Percentiles rank a stretch among this genome's conserved stretches.
Evolutionary conservation across 306 rosid genomes (phyloP).

Genomic region (Quercus engelmannii): DNA sequence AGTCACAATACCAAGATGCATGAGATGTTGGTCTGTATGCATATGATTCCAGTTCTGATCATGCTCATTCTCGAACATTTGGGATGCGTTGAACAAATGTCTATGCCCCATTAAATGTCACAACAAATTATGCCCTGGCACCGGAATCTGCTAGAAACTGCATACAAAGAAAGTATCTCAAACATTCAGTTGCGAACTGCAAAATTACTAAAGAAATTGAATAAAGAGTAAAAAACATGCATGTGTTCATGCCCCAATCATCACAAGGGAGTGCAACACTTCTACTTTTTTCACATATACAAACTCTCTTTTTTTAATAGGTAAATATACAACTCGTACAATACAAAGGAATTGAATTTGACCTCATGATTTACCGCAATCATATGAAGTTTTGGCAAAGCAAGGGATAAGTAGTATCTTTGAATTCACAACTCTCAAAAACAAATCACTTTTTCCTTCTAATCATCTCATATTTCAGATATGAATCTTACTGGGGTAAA

Average conservation of each 20-base stretch:
- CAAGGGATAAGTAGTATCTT: too few relatives aligned
- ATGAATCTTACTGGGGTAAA: too few relatives aligned
- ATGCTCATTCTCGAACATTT: conserved; percentile 59
- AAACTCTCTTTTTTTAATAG: too few relatives aligned
- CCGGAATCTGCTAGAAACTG: conserved; percentile 35
- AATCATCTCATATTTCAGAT: too few relatives aligned
- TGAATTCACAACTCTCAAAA: too few relatives aligned
- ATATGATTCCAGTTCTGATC: conserved; percentile 78
- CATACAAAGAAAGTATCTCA: conserved; percentile 19
- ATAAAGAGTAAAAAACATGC: neutral
- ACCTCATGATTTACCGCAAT: too few relatives aligned
- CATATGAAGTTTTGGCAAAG: too few relatives aligned
- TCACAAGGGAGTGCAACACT: neutral
- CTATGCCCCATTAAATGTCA: conserved; percentile 69
- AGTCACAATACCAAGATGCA: conserved; percentile 57
- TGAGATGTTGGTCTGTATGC: conserved; percentile 59
- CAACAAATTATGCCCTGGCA: conserved; percentile 16
- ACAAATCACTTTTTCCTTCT: too few relatives aligned
- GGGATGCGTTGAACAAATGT: conserved; percentile 58
- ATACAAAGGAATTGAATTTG: too few relatives aligned
- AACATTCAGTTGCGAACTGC: conserved; percentile 15
- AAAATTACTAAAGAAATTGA: conserved; percentile 3
- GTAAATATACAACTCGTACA: too few relatives aligned
- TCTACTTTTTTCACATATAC: too few relatives aligned
- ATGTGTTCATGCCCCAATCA: neutral